A percentile compares a stretch with the other conserved stretches of the same genome.
Evolutionary conservation across 2,329 filamentous ascomycete species (phyloP).

Genomic region (Colletotrichum sp.): DNA sequence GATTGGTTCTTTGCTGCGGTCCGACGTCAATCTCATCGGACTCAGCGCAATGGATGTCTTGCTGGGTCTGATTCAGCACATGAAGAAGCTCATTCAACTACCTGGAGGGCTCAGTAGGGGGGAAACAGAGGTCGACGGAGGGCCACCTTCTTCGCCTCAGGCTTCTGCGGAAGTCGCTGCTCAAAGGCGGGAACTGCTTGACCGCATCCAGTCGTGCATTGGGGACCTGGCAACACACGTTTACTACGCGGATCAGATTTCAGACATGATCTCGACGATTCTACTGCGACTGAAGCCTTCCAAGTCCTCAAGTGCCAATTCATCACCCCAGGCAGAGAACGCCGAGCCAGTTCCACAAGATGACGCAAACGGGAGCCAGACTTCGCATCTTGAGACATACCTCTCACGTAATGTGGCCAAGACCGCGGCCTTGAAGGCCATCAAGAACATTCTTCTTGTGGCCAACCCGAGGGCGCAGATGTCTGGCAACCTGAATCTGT

Average conservation of each 20-base stretch:
- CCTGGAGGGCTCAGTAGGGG: slow-evolving; percentile 43
- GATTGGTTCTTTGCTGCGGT: slow-evolving; percentile 82
- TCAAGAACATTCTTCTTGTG: slow-evolving; percentile 82
- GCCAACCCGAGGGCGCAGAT: slow-evolving; percentile 73
- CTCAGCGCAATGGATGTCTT: slow-evolving; percentile 96
- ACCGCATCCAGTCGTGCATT: slow-evolving; percentile 75
- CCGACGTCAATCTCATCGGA: slow-evolving; percentile 91
- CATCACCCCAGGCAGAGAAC: slow-evolving; percentile 54
- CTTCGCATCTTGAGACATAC: slow-evolving; percentile 51
- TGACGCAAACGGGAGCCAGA: slow-evolving; percentile 34
- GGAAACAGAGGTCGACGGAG: slow-evolving; percentile 34
- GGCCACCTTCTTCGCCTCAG: slow-evolving; percentile 28
- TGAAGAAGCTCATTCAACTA: slow-evolving; percentile 77
- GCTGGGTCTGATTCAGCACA: slow-evolving; percentile 82
- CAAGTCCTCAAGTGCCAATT: slow-evolving; percentile 46
- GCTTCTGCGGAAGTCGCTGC: slow-evolving; percentile 46
- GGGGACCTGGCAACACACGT: slow-evolving; percentile 92
- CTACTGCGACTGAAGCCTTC: slow-evolving; percentile 77
- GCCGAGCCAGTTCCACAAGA: slow-evolving; percentile 41
- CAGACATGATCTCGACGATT: slow-evolving; percentile 89
- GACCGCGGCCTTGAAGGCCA: slow-evolving; percentile 73
- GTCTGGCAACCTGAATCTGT: slow-evolving; percentile 66
- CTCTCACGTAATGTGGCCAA: slow-evolving; percentile 62
- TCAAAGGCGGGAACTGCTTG: slow-evolving; percentile 69
- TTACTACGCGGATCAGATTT: slow-evolving; percentile 95